Percentiles rank a stretch among this genome's conserved stretches.
phyloP scores from a whole-genome alignment of 2,329 filamentous ascomycete species.

The Penicillium sp. region DNA sequence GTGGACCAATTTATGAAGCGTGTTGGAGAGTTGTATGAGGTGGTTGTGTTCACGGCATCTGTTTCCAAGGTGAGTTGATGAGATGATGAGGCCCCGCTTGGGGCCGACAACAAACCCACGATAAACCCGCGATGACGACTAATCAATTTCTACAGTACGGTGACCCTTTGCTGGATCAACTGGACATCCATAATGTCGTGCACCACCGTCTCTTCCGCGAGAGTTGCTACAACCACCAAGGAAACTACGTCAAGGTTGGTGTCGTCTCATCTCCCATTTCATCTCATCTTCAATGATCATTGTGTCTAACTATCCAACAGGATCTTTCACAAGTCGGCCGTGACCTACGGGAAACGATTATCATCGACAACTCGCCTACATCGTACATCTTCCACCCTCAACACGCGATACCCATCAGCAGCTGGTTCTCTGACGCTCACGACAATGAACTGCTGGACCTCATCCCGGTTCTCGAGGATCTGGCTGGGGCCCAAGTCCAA shows the following conservation, averaged over 20 bases:
- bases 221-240: constrained; percentile 99
- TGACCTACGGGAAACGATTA: constrained; percentile 96
- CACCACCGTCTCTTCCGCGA: constrained; percentile 96
- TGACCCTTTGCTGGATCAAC: constrained; percentile 91
- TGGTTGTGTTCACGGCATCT: constrained; percentile 97
- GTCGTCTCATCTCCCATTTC: not conserved
- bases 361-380: constrained; percentile 98
- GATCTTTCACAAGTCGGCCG: constrained; percentile 96
- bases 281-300: not conserved
- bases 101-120: not conserved
- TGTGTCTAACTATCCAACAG: constrained; percentile 45
- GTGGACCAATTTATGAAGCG: constrained; percentile 99
- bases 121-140: not conserved
- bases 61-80: constrained; percentile 80
- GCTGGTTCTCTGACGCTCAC: constrained; percentile 99
- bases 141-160: constrained; percentile 70
- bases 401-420: constrained; percentile 98
- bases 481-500: constrained; percentile 84
- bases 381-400: constrained; percentile 99
- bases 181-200: constrained; percentile 96
- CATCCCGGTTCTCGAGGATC: constrained; percentile 96
- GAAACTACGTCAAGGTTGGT: constrained; percentile 89
- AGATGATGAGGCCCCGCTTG: constrained; percentile 16
- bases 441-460: constrained; percentile 98
- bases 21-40: constrained; percentile 95